Base-by-base conservation (phyloP, 306 rosid genomes). In the Sphenostylis stenocarpa region DNA sequence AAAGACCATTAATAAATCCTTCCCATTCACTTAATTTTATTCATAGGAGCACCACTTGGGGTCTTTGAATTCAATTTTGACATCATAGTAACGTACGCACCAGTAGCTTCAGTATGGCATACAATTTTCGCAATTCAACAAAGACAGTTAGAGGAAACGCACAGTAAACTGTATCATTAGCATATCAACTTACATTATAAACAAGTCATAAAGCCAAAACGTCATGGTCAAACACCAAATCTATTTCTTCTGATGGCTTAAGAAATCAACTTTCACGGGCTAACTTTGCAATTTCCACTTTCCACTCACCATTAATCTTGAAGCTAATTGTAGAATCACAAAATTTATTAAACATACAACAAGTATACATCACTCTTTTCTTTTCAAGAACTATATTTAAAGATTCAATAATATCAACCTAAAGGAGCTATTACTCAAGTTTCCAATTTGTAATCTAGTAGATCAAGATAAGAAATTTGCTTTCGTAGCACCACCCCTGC, bases 101-200 rank as follows among this genome's bases (percentile, higher is more conserved):
- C 24, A 48, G 28, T 57, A 57, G 79, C 69, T 73, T 80, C 70
- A 53, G 36, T 38, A 57, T 48, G 39, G 75, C 3, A 51, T 21
- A 53, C 26, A 3, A 5, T 67, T 67, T 81, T 34, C 49, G 84
- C 60, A 75, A 72, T 72, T 77, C 29, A 64, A 72, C 49, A 55
- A 38, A 82, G 67, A 77, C 65, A 71, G 76, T 71, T 51, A 74
- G 78, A 45, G 49, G 65, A 33, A 44, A 43, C 70, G 53, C 78
- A 69, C 36, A 20, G 39, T 81, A 81, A 76, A 81, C 74, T 81
- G 67, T 61, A 67, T 67, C 75, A 67, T 47, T 66, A 58, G n/a
- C 56, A 39, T 16, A 44, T n/a, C n/a, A n/a, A n/a, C n/a, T n/a
- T n/a, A n/a, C n/a, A n/a, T n/a, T n/a, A n/a, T 31, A 29, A 17